These are phyloP conservation scores for Notholithocarpus densiflorus DNA, from an alignment of 306 rosid genomes.

Conservation along the genomic window DNA sequence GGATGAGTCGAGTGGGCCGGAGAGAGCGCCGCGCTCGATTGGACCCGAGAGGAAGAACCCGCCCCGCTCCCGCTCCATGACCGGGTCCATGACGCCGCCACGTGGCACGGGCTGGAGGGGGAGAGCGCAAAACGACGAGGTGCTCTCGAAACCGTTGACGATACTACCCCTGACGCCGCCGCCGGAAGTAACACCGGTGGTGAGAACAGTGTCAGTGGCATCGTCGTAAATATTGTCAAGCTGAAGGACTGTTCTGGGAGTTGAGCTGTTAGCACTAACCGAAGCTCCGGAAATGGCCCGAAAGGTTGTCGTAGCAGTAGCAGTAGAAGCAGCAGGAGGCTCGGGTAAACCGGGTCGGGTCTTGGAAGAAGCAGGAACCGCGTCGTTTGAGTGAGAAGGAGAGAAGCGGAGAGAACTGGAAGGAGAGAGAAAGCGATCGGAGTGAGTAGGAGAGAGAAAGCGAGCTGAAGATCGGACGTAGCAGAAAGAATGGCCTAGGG, in stretches of 20 bases:
- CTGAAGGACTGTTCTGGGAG: slow-evolving; percentile 75
- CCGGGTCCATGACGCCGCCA: slow-evolving; percentile 51
- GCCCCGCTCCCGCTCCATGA: slow-evolving; percentile 59
- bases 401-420: slow-evolving; percentile 84
- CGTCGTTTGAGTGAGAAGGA: slow-evolving; percentile 47
- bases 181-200: slow-evolving; percentile 32
- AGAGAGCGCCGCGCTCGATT: slow-evolving; percentile 77
- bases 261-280: slow-evolving; percentile 84
- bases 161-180: slow-evolving; percentile 41
- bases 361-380: background rate
- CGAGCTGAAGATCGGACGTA: slow-evolving; percentile 86
- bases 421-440: slow-evolving; percentile 87
- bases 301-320: slow-evolving; percentile 18
- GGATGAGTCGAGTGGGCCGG: slow-evolving; percentile 73
- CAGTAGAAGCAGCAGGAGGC: slow-evolving; percentile 20
- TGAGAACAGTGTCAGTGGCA: slow-evolving; percentile 35
- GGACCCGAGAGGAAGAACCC: slow-evolving; percentile 96
- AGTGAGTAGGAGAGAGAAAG: slow-evolving; percentile 69
- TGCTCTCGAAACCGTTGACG: slow-evolving; percentile 81
- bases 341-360: slow-evolving; percentile 58
- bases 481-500: slow-evolving; percentile 98
- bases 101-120: slow-evolving; percentile 86
- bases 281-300: slow-evolving; percentile 94
- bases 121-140: slow-evolving; percentile 72
- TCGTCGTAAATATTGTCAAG: slow-evolving; percentile 49